Conservation (phyloP, 805 yeast species). For the Yarrowia keelungensis region DNA sequence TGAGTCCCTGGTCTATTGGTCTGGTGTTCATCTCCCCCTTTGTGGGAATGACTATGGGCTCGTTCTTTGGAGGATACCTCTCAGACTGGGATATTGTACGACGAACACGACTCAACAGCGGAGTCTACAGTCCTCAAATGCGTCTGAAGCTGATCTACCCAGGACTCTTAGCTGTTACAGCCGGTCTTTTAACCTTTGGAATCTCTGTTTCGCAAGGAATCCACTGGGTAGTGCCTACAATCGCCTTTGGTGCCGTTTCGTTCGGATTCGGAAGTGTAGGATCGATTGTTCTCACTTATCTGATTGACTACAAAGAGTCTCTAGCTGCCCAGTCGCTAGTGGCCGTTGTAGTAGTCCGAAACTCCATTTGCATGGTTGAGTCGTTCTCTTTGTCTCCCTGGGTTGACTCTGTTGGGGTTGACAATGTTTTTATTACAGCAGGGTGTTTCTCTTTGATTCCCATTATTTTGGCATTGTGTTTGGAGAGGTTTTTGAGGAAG, state of each 20-base stretch:
- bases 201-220: slow-evolving; percentile 39
- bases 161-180: slow-evolving; percentile 39
- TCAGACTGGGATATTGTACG: slow-evolving; percentile 40
- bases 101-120: slow-evolving; percentile 39
- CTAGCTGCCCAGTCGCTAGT: slow-evolving; percentile 62
- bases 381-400: slow-evolving; percentile 16
- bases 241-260: slow-evolving; percentile 41
- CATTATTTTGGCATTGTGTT: not conserved
- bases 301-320: slow-evolving; percentile 63
- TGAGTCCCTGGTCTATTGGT: slow-evolving; percentile 38
- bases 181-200: slow-evolving; percentile 42
- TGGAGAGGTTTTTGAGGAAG: not conserved
- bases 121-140: slow-evolving; percentile 41
- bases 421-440: slow-evolving; percentile 10
- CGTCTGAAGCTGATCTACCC: slow-evolving; percentile 39
- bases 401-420: slow-evolving; percentile 12
- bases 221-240: slow-evolving; percentile 41
- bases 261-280: slow-evolving; percentile 55
- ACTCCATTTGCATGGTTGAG: slow-evolving; percentile 52
- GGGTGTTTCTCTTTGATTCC: slow-evolving; percentile 13
- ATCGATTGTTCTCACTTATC: slow-evolving; percentile 61
- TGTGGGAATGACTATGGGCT: slow-evolving; percentile 39
- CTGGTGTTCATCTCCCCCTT: slow-evolving; percentile 39
- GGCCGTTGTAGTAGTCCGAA: slow-evolving; percentile 62
- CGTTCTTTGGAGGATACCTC: slow-evolving; percentile 39